A percentile compares a stretch with the other conserved stretches of the same genome.
Conservation (phyloP, 306 rosid species). For the Rubus parviflorus region DNA sequence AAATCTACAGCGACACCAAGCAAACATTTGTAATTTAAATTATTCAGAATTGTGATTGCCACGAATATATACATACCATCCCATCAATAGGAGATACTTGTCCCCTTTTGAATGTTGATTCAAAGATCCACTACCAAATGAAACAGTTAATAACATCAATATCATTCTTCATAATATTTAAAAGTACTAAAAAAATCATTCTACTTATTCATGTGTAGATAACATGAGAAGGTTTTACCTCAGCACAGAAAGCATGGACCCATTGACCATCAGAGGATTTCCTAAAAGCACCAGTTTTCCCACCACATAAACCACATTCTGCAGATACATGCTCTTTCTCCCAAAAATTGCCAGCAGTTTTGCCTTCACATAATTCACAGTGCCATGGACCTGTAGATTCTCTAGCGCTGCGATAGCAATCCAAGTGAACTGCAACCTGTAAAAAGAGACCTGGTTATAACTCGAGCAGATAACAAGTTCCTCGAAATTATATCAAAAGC, state of each 20-base stretch:
- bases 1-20: neutral
- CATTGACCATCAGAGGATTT: conserved; percentile 88
- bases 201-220: neutral
- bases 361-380: conserved; percentile 86
- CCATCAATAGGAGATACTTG: conserved; percentile 75
- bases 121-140: conserved; percentile 79
- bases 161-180: conserved; percentile 5
- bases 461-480: conserved; percentile 16
- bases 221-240: conserved; percentile 48
- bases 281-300: conserved; percentile 91
- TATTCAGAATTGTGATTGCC: conserved; percentile 4
- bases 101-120: conserved; percentile 82
- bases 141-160: conserved; percentile 10
- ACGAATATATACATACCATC: conserved; percentile 59
- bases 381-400: conserved; percentile 92
- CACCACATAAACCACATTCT: conserved; percentile 94
- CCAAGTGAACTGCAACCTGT: conserved; percentile 96
- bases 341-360: conserved; percentile 68
- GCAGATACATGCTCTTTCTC: conserved; percentile 71
- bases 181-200: neutral
- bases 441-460: conserved; percentile 13
- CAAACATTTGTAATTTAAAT: neutral
- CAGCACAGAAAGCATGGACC: conserved; percentile 99
- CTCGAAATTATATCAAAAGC: conserved; percentile 9
- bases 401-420: conserved; percentile 78